Conservation (phyloP, 2,329 filamentous ascomycete genomes). For the Stagonosporopsis cucurbitacearum region DNA sequence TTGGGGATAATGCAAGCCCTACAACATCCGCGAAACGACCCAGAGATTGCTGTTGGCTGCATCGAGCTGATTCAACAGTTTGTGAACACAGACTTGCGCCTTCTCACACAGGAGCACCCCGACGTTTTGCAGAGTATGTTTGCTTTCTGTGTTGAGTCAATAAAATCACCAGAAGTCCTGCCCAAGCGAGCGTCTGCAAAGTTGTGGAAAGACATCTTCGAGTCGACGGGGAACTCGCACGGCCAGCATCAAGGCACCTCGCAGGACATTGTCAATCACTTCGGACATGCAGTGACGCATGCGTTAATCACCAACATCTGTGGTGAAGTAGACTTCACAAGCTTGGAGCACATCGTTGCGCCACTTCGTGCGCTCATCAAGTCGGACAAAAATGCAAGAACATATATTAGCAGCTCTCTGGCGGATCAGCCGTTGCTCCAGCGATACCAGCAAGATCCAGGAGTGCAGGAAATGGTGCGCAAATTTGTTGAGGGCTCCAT, state of each 20-base stretch:
- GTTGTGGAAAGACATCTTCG: slow-evolving; percentile 66
- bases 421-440: slow-evolving; percentile 39
- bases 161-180: slow-evolving; percentile 74
- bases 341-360: slow-evolving; percentile 41
- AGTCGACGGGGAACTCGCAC: slow-evolving; percentile 37
- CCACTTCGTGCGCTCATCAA: slow-evolving; percentile 44
- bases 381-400: slow-evolving; percentile 40
- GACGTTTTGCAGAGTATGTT: slow-evolving; percentile 71
- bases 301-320: slow-evolving; percentile 45
- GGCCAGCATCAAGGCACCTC: slow-evolving; percentile 37
- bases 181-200: slow-evolving; percentile 76
- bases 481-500: slow-evolving; percentile 45
- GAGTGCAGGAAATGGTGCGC: slow-evolving; percentile 38
- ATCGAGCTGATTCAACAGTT: slow-evolving; percentile 75
- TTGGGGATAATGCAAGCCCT: slow-evolving; percentile 67
- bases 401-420: slow-evolving; percentile 41
- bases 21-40: slow-evolving; percentile 68
- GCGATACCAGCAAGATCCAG: slow-evolving; percentile 37
- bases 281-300: slow-evolving; percentile 39
- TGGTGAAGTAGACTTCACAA: slow-evolving; percentile 45
- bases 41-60: slow-evolving; percentile 74
- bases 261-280: slow-evolving; percentile 46
- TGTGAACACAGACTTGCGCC: slow-evolving; percentile 65
- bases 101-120: slow-evolving; percentile 66
- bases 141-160: slow-evolving; percentile 71